phyloP scores from a whole-genome alignment of 345 rosid species.

The Trapa incisa region DNA sequence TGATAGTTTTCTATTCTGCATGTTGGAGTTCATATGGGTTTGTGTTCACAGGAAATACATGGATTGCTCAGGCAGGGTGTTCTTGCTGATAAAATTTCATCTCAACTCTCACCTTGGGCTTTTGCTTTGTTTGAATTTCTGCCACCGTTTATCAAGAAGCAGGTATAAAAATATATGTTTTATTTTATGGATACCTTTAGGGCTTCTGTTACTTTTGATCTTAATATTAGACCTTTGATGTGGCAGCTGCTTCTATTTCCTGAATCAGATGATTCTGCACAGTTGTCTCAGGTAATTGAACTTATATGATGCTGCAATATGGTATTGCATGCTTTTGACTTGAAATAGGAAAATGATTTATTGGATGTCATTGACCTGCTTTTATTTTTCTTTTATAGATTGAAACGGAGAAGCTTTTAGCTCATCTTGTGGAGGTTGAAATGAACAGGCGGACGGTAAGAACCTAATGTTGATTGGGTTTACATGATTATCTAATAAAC shows the following conservation, averaged over 20 bases:
- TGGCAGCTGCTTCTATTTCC: constrained; percentile 79
- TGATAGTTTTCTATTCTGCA: neutral
- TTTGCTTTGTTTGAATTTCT: constrained; percentile 79
- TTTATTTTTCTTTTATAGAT: constrained; percentile 35
- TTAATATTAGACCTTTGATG: constrained; percentile 19
- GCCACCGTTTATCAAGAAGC: constrained; percentile 80
- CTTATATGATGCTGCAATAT: neutral
- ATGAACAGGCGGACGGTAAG: constrained; percentile 80
- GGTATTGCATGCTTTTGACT: neutral
- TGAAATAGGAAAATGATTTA: neutral
- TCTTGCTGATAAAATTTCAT: constrained; percentile 53
- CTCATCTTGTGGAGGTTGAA: constrained; percentile 94
- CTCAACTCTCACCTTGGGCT: constrained; percentile 98
- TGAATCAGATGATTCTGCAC: constrained; percentile 99
- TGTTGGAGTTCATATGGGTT: neutral
- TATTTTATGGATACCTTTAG: neutral
- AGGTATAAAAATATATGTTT: constrained; percentile 29
- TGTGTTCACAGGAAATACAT: constrained; percentile 61
- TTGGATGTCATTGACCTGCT: constrained; percentile 9
- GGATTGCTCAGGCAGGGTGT: constrained; percentile 59
- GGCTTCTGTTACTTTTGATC: neutral
- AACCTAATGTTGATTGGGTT: neutral
- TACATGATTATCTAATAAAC: too few species aligned
- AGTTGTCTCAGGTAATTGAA: constrained; percentile 76
- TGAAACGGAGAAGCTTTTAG: constrained; percentile 94